phyloP scores from a whole-genome alignment of 441 rosid species.

The Mallotus japonicus region DNA sequence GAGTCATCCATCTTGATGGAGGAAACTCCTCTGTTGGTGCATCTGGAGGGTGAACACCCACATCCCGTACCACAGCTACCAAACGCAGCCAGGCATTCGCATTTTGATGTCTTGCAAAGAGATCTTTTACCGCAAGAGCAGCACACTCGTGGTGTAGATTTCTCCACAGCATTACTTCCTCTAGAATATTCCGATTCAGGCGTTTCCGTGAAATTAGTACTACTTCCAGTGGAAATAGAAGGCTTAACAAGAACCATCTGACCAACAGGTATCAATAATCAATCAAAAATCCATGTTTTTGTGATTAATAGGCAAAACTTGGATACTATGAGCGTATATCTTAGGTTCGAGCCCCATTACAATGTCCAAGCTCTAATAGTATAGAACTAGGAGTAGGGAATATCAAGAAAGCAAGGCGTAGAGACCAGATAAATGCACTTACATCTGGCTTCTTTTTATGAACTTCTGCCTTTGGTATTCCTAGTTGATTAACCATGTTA shows the following conservation, averaged over 20 bases:
- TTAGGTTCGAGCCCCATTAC: background rate
- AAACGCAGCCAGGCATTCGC: constrained; percentile 63
- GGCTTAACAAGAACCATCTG: constrained; percentile 45
- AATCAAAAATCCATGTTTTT: background rate
- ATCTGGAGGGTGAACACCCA: constrained; percentile 63
- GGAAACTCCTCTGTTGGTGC: constrained; percentile 55
- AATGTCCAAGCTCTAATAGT: background rate
- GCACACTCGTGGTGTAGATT: constrained; percentile 40
- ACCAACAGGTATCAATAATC: constrained; percentile 24
- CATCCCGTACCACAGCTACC: constrained; percentile 64
- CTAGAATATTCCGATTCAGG: constrained; percentile 38
- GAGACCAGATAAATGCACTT: constrained; percentile 20
- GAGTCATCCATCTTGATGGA: constrained; percentile 26
- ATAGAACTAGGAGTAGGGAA: background rate
- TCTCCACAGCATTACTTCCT: constrained; percentile 29
- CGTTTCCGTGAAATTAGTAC: constrained; percentile 21
- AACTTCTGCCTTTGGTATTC: constrained; percentile 41
- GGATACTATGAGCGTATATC: constrained; percentile 1
- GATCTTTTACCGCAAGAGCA: constrained; percentile 82
- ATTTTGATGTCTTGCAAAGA: constrained; percentile 69
- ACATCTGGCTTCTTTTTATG: constrained; percentile 45
- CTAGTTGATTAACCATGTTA: constrained; percentile 58
- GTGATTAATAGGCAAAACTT: background rate
- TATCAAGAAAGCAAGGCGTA: constrained; percentile 7
- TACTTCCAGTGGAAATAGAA: constrained; percentile 43